Percentiles rank a stretch among this genome's conserved stretches.
Conservation (phyloP, 192 early-diverging fungal genomes). For the Coemansia interrupta region DNA sequence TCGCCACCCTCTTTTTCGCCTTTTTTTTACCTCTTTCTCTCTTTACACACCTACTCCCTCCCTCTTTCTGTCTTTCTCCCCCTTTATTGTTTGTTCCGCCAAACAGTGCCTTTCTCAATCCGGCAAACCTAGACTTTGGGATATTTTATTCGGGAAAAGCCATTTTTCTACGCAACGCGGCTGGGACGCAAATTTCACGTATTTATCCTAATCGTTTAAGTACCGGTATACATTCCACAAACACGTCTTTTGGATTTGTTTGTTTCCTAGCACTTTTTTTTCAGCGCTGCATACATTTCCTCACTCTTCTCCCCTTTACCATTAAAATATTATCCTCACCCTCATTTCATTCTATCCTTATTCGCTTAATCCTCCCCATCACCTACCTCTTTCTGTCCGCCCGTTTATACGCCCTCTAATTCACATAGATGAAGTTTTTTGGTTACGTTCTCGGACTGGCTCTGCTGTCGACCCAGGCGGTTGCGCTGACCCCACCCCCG, state of each 20-base stretch:
- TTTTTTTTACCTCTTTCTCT: not conserved
- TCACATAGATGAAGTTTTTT: slow-evolving; percentile 30
- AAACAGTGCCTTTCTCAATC: not conserved
- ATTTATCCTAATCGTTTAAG: too few species aligned
- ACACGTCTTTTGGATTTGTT: too few species aligned
- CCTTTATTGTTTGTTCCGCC: not conserved
- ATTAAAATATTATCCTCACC: too few species aligned
- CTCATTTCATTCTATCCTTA: not conserved
- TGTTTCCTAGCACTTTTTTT: too few species aligned
- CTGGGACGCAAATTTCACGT: too few species aligned
- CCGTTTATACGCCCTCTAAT: not conserved
- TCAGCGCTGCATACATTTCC: too few species aligned
- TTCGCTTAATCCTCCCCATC: slow-evolving; percentile 1
- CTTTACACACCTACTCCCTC: not conserved
- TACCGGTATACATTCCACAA: too few species aligned
- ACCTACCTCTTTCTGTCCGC: not conserved
- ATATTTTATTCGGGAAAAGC: too few species aligned
- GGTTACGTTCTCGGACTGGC: slow-evolving; percentile 29
- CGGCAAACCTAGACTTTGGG: too few species aligned
- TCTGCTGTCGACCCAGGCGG: slow-evolving; percentile 7
- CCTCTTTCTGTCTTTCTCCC: not conserved
- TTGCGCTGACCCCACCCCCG: slow-evolving; percentile 22
- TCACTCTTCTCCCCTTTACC: too few species aligned
- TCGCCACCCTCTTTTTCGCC: not conserved
- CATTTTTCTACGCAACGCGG: too few species aligned